Percentiles rank a stretch among this genome's conserved stretches.
These are phyloP conservation scores for Rhodotorula sp. DNA, from an alignment of 1,284 basidiomycete genomes.

Conservation along the genomic window DNA sequence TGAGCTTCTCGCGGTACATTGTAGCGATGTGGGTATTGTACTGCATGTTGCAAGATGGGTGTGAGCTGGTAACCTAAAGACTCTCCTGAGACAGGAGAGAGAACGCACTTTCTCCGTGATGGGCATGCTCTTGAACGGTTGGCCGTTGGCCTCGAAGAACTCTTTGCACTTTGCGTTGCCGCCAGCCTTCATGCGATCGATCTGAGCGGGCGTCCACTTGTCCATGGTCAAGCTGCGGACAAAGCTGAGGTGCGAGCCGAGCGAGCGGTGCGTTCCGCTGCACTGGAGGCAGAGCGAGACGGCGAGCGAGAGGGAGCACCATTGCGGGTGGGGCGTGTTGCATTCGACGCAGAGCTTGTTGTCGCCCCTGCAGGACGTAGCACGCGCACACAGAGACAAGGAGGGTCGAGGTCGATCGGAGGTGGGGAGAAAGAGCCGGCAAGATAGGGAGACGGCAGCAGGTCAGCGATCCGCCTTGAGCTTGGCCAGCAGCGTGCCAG, in stretches of 20 bases:
- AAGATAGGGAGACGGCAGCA: not conserved
- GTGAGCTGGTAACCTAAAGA: not conserved
- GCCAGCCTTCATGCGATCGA: slow-evolving; percentile 85
- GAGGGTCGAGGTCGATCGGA: not conserved
- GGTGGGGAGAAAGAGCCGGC: not conserved
- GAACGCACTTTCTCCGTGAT: slow-evolving; percentile 63
- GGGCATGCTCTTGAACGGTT: slow-evolving; percentile 66
- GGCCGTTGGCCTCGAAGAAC: slow-evolving; percentile 53
- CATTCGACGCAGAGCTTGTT: slow-evolving; percentile 41
- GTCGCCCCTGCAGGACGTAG: slow-evolving; percentile 24
- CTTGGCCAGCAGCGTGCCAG: not conserved
- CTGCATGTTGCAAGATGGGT: not conserved
- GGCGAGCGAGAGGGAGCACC: slow-evolving; percentile 50
- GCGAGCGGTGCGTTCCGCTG: slow-evolving; percentile 81
- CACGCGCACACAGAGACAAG: not conserved
- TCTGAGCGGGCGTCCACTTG: slow-evolving; percentile 80
- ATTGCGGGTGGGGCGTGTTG: slow-evolving; percentile 27
- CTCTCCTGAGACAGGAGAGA: no score
- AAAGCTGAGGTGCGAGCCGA: slow-evolving; percentile 75
- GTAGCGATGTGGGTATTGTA: slow-evolving; percentile 86
- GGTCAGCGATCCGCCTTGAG: not conserved
- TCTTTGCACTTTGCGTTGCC: slow-evolving; percentile 59
- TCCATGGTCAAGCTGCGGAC: slow-evolving; percentile 62
- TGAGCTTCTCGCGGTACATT: slow-evolving; percentile 57
- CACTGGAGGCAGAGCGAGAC: slow-evolving; percentile 88